These are phyloP conservation scores for Boletus huronensis DNA, from an alignment of 768 basidiomycete species.

Conservation along the genomic window DNA sequence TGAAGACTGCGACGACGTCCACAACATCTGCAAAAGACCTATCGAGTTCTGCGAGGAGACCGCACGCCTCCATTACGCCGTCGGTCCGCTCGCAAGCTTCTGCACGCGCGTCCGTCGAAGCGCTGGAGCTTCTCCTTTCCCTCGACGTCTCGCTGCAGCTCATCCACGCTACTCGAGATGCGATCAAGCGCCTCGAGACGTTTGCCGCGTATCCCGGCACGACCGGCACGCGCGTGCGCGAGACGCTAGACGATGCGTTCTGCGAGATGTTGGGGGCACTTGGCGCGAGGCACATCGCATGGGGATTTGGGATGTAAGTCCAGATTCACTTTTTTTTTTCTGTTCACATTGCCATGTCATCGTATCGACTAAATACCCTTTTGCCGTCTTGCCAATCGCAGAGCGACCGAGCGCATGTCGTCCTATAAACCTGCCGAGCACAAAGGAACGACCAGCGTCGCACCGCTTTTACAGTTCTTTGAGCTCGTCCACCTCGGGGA, in stretches of 20 bases:
- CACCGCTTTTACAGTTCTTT: conserved; percentile 94
- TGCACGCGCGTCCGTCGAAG: conserved; percentile 20
- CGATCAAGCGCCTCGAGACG: conserved; percentile 87
- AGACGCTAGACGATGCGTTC: conserved; percentile 93
- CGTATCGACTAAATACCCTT: neutral
- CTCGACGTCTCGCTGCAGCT: conserved; percentile 88
- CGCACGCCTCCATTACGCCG: too few relatives aligned
- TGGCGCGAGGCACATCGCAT: conserved; percentile 71
- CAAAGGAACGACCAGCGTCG: conserved; percentile 75
- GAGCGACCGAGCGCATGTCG: conserved; percentile 87
- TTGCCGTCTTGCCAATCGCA: conserved; percentile 24
- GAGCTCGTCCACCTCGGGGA: conserved; percentile 97
- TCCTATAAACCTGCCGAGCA: conserved; percentile 89
- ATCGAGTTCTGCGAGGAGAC: neutral
- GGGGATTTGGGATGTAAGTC: conserved; percentile 76
- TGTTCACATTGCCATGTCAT: neutral
- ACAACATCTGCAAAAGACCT: neutral
- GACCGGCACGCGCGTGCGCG: conserved; percentile 82
- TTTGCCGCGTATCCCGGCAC: conserved; percentile 85
- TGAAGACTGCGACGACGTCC: neutral
- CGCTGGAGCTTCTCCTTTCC: conserved; percentile 83
- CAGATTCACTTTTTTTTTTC: neutral
- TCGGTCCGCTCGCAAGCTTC: too few relatives aligned
- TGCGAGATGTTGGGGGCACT: conserved; percentile 77
- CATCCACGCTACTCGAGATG: conserved; percentile 90